Evolutionary conservation across 768 basidiomycete genomes (phyloP), one percentile per base, ranked within the genome.

Genomic region (Strobilomyces confusus): DNA sequence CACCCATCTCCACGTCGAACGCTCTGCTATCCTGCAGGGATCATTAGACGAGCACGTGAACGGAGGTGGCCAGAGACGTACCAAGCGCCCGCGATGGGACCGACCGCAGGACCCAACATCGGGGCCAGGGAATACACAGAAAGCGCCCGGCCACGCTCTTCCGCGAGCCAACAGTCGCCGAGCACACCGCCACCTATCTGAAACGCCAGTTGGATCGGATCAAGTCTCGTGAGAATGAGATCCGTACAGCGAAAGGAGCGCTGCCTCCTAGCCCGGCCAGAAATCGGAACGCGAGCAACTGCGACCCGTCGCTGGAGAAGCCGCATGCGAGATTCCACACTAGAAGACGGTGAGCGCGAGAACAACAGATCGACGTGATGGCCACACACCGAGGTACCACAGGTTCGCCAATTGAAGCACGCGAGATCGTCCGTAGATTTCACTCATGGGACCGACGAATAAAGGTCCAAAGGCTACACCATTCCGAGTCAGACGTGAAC

Each of bases 1-100:
- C 29, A 87, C 84, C 86, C 85, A 88, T 65, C 83, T 72, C 87
- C 87, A 89, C 0, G 82, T 83, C 0, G 83, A 77, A 34, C 69
- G 72, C 13, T 41, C 40, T 14, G 81, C 80, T 25, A 89, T 79
- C 73, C 58, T 78, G 15, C 59, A 63, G 13, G 63, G 58, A 30
- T 0, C 19, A 30, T 46, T 4, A 48, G 23, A 42, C 20, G 20
- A 13, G 14, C 3, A 19, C 13, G 9, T 14, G 20, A 36, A 41
- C 15, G 26, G 29, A 7, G 8, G 20, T 17, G 9, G 7, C 12
- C 5, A 3, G 22, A 9, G 17, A 66, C 69, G 38, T 40, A 78
- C 80, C 82, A 86, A 22, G 80, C 81, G 5, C 83, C 85, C 22
- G 80, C 79, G 4, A 83, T 69, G 1, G 85, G 85, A 1, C 83